Base-by-base conservation (phyloP, 192 early-diverging fungal species). In the Coemansia sp. region DNA sequence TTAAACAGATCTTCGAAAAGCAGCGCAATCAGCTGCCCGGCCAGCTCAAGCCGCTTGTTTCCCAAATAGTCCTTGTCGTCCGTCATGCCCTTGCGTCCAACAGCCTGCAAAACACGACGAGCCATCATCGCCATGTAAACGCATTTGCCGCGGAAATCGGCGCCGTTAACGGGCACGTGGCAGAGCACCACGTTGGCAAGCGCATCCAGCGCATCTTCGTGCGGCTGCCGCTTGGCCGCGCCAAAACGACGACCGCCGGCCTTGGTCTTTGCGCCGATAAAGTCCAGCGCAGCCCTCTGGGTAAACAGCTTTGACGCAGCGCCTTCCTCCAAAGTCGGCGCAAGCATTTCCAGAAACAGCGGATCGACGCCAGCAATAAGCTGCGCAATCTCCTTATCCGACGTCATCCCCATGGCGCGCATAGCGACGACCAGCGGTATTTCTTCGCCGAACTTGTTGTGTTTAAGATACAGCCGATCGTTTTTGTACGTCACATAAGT, bases 1-100 rank as follows among this genome's bases (percentile, higher is more conserved):
- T 99, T 99, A 87, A 99, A 99, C 70, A 96, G 83, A 88, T 99
- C 97, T 77, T 99, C 97, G 68, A 99, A 99, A 39, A 99, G 79
- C 18, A 99, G 89, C 6, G 94, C 92, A 2, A 99, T 84, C 58
- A 99, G 79, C 66, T 96, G 94, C 33, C 97, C 97, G 37, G 97
- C 97, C 91, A 99, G 86, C 84, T 99, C 97, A 48, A 99, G 77
- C 75, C 97, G 89, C 81, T 99, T 99, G 88, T 99, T 99, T 68
- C 97, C 97, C 38, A 99, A 88, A 74, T 96, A 99, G 87, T 99
- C 97, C 69, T 95, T 91, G 85, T 99, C 96, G 78, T 99, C 97
- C 1, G 94, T 90, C 69, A 93, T 87, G 36, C 89, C 90, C 32
- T 88, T 87, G 61, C 94, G 88, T 57, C 87, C 85, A 61, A 93